Percentiles rank a stretch among this genome's conserved stretches.
phyloP scores from a whole-genome alignment of 768 basidiomycete species.

The Naganishia vaughanmartiniae region DNA sequence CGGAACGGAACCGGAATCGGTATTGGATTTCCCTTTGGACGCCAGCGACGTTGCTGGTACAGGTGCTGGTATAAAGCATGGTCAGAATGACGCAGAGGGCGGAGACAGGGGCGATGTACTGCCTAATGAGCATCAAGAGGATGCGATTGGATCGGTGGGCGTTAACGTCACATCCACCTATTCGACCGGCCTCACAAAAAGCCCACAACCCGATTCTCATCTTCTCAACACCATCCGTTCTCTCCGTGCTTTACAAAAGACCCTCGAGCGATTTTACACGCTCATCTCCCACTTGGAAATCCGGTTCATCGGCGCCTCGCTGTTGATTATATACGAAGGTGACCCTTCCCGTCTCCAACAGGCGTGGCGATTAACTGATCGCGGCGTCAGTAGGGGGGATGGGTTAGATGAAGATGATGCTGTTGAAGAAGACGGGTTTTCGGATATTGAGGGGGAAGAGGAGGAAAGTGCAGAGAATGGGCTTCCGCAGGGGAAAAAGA shows the following conservation, averaged over 20 bases:
- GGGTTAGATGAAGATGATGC: slow-evolving; percentile 37
- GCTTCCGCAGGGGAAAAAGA: background rate
- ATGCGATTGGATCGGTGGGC: background rate
- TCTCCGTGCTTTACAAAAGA: slow-evolving; percentile 25
- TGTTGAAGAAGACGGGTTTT: slow-evolving; percentile 17
- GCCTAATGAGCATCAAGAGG: background rate
- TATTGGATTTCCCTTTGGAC: background rate
- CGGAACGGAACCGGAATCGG: slow-evolving; percentile 28
- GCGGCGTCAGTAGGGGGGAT: slow-evolving; percentile 21
- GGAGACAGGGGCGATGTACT: background rate
- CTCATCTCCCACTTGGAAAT: slow-evolving; percentile 64
- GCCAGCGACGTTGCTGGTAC: too few relatives aligned
- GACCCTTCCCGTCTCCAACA: slow-evolving; percentile 55
- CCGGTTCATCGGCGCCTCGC: slow-evolving; percentile 76
- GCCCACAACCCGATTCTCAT: slow-evolving; percentile 35
- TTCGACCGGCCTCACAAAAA: background rate
- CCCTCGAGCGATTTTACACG: slow-evolving; percentile 34
- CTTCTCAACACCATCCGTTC: slow-evolving; percentile 16
- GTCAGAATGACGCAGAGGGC: background rate
- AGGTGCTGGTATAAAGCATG: background rate
- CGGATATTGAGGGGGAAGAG: slow-evolving; percentile 11
- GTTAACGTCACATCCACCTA: background rate
- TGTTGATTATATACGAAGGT: slow-evolving; percentile 78
- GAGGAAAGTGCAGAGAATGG: background rate
- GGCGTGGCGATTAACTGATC: slow-evolving; percentile 45